Evolutionary conservation across 345 rosid species (phyloP), one percentile per base, ranked within the genome.

Genomic region (Odontarrhena argentea): DNA sequence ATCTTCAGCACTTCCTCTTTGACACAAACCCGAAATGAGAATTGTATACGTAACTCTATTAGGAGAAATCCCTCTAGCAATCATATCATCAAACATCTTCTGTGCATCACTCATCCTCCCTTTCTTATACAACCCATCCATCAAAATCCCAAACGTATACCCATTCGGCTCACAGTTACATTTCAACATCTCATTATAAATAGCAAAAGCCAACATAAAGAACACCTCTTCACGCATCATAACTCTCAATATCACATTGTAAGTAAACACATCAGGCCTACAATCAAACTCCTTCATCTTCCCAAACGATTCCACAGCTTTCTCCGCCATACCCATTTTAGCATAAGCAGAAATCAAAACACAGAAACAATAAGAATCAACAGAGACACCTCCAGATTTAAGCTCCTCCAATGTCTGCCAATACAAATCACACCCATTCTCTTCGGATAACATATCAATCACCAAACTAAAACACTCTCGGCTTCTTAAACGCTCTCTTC

Each of bases 21-120:
- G 83, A 76, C 96, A 93, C 77, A 91, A 68, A 3, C 91, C 96
- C 1, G 86, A 83, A 70, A 91, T 68, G 9, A 88, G 57, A 6
- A 82, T 74, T 0, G 89, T 85, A 57, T 84, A 88, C 1, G 68
- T 82, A 52, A 77, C 60, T 52, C 63, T 73, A 62, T 82, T 76
- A 0, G 99, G 95, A 40, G 32, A 50, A 34, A 88, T 69, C 8
- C 87, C 89, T 68, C 82, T 82, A 9, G 49, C 15, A 0, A 68
- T 41, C 99, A 94, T 94, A 77, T 88, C 92, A 45, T 88, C 91
- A 15, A 90, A 79, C 97, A 94, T n/a, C 67, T 77, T 74, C 47
- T 83, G 84, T 4, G 99, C 96, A 59, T 85, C 80, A 7, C 36
- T n/a, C 8, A 63, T 74, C 56, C 82, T 78, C 40, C 88, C 84